A percentile compares a stretch with the other conserved stretches of the same genome.
Evolutionary conservation across 2,329 filamentous ascomycete genomes (phyloP).

Genomic region (Ophidiomyces ophidiicola): DNA sequence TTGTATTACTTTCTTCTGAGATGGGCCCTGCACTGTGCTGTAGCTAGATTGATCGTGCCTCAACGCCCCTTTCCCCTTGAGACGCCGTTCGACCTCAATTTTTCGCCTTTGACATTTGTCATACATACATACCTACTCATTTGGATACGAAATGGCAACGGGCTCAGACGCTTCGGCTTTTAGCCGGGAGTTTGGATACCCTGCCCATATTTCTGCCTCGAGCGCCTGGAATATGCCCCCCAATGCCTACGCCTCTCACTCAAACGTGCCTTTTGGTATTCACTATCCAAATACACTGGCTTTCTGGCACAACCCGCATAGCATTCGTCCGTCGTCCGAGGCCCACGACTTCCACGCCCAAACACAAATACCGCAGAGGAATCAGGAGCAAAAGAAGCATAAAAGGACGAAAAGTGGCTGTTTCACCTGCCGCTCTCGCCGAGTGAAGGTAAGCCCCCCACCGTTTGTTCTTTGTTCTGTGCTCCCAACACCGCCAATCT

Average conservation of each 20-base stretch:
- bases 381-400: constrained; percentile 69
- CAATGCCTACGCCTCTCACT: not conserved
- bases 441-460: constrained; percentile 55
- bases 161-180: not conserved
- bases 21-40: not conserved
- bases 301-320: constrained; percentile 32
- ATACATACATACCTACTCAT: not conserved
- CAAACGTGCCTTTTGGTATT: not conserved
- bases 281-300: constrained; percentile 32
- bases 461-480: constrained; percentile 2
- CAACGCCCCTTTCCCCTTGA: not conserved
- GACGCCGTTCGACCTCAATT: too few species aligned
- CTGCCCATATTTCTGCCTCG: not conserved
- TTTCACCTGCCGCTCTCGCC: constrained; percentile 75
- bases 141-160: not conserved
- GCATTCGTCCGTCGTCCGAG: constrained; percentile 19
- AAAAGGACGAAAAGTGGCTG: constrained; percentile 87
- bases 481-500: not conserved
- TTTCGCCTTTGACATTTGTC: too few species aligned
- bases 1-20: not conserved
- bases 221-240: constrained; percentile 5
- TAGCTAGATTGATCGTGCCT: not conserved
- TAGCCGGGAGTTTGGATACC: not conserved
- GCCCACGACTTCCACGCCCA: constrained; percentile 1
- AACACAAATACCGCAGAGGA: constrained; percentile 11